phyloP scores from a whole-genome alignment of 768 basidiomycete species.

The Chalciporus chontae region DNA sequence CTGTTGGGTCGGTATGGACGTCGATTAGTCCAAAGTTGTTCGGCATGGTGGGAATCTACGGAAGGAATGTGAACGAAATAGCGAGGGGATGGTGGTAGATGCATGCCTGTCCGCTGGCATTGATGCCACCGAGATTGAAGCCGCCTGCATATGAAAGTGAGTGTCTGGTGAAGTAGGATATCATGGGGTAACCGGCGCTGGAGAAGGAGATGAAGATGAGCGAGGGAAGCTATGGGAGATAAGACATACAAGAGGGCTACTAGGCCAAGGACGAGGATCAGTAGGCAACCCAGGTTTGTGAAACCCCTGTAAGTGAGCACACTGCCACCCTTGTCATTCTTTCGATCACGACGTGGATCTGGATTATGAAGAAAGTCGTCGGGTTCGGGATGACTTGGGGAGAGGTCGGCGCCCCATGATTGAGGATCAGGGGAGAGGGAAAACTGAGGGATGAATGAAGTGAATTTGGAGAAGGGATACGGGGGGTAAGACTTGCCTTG shows the following conservation, averaged over 20 bases:
- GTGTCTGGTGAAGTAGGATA: slow-evolving; percentile 50
- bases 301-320: slow-evolving; percentile 69
- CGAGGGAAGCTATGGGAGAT: not conserved
- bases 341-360: slow-evolving; percentile 59
- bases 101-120: slow-evolving; percentile 65
- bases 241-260: slow-evolving; percentile 56
- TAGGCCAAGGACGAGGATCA: slow-evolving; percentile 50
- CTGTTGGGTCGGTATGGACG: slow-evolving; percentile 66
- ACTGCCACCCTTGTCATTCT: slow-evolving; percentile 50
- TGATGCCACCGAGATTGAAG: slow-evolving; percentile 76
- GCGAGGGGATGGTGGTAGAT: not conserved
- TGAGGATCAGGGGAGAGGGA: slow-evolving; percentile 71
- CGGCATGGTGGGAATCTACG: slow-evolving; percentile 51
- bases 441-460: slow-evolving; percentile 40
- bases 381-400: slow-evolving; percentile 51
- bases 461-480: slow-evolving; percentile 1
- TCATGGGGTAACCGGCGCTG: slow-evolving; percentile 63
- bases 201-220: slow-evolving; percentile 1
- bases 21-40: slow-evolving; percentile 78
- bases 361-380: slow-evolving; percentile 77
- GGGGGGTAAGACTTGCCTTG: slow-evolving; percentile 39
- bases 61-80: slow-evolving; percentile 1
- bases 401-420: slow-evolving; percentile 68
- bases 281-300: slow-evolving; percentile 67
- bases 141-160: slow-evolving; percentile 50